phyloP scores from a whole-genome alignment of 176 grass and related monocot species.

The Raddia distichophylla region DNA sequence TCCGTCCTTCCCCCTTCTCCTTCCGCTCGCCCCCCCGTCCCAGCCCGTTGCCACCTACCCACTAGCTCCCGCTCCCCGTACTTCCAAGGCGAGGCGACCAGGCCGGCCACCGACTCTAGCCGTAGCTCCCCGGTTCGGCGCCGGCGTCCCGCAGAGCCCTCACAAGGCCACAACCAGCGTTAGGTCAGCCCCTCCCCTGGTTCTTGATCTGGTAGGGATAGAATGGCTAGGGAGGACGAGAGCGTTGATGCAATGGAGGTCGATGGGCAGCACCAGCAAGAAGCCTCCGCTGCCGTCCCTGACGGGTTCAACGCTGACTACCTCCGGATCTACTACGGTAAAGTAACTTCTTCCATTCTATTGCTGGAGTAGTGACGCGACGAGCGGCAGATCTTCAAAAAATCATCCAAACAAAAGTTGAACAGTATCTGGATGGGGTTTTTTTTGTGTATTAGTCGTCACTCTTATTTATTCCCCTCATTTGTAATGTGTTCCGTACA shows the following conservation, averaged over 20 bases:
- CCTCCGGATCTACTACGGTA: constrained; percentile 92
- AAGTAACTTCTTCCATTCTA: constrained; percentile 6
- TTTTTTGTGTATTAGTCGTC: background rate
- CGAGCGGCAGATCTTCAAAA: no score
- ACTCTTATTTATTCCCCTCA: background rate
- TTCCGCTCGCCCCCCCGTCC: no score
- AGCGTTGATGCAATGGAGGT: constrained; percentile 56
- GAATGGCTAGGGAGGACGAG: constrained; percentile 51
- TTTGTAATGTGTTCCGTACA: background rate
- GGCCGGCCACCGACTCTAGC: no score
- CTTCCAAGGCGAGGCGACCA: no score
- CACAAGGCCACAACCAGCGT: no score
- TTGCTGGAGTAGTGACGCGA: no score
- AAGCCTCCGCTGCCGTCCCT: constrained; percentile 21
- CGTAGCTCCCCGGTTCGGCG: no score
- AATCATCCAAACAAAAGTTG: background rate
- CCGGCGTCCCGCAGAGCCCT: no score
- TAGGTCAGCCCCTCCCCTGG: no score
- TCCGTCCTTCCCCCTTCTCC: no score
- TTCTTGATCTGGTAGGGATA: constrained; percentile 3
- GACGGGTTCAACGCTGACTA: constrained; percentile 62
- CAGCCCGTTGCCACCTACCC: no score
- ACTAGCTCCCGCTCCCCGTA: no score
- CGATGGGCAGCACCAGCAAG: constrained; percentile 38
- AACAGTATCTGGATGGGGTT: background rate